These are phyloP conservation scores for Pleoardoris graminearum DNA, from an alignment of 2,329 filamentous ascomycete species.

Conservation along the genomic window DNA sequence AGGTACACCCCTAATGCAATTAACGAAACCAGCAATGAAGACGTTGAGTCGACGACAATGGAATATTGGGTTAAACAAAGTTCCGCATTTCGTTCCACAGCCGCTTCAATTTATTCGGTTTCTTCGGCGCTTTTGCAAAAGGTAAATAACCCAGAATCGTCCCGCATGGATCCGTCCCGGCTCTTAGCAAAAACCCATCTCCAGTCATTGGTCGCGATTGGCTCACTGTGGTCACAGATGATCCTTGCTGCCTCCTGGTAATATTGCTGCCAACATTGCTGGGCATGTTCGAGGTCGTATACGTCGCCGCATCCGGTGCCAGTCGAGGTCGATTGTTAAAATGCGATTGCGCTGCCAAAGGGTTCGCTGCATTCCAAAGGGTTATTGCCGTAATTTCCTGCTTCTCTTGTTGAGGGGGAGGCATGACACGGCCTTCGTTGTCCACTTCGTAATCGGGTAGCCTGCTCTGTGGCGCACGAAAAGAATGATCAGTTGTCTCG, in stretches of 20 bases:
- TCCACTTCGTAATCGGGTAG: neutral
- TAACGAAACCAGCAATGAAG: too few relatives aligned
- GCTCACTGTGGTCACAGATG: neutral
- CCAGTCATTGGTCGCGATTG: neutral
- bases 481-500: too few relatives aligned
- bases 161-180: neutral
- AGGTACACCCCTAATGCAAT: too few relatives aligned
- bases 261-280: neutral
- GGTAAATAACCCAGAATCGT: neutral
- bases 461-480: neutral
- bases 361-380: neutral
- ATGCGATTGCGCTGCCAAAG: neutral
- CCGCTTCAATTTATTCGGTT: neutral
- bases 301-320: neutral
- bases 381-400: neutral
- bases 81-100: neutral
- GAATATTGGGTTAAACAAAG: neutral
- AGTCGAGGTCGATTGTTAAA: neutral
- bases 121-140: neutral
- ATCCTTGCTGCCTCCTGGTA: neutral
- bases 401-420: neutral
- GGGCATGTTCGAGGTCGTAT: neutral
- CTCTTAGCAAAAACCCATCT: neutral
- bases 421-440: neutral
- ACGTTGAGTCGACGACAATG: too few relatives aligned